Conservation (phyloP, 331 rosid species). For the Pyrus hybrid region DNA sequence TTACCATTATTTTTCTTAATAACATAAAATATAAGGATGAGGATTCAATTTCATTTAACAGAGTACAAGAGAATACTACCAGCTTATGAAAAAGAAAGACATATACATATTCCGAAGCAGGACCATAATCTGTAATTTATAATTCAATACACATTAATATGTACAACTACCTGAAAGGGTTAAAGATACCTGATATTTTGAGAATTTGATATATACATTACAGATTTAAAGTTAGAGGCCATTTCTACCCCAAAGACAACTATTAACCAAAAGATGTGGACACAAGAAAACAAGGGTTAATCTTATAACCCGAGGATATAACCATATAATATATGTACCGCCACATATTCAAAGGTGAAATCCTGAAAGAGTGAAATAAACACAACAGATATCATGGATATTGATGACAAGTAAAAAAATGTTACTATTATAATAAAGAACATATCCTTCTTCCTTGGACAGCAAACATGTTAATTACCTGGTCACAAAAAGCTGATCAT, state of each 20-base stretch:
- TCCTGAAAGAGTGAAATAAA: background rate
- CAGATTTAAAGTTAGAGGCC: background rate
- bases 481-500: slow-evolving; percentile 85
- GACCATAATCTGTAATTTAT: background rate
- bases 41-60: background rate
- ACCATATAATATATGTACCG: too few relatives aligned
- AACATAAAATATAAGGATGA: background rate
- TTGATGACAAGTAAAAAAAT: background rate
- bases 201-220: background rate
- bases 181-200: background rate
- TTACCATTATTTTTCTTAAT: background rate
- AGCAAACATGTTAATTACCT: slow-evolving; percentile 41
- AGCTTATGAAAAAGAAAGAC: background rate
- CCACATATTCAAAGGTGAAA: background rate
- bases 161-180: background rate
- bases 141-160: too few relatives aligned
- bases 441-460: background rate
- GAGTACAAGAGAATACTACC: background rate
- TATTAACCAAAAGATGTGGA: background rate
- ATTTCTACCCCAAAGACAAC: background rate
- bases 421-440: background rate
- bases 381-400: background rate
- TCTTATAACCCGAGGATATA: background rate
- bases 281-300: background rate
- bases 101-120: slow-evolving; percentile 11